Conservation (phyloP, 331 rosid genomes). For the Arachis monticola region DNA sequence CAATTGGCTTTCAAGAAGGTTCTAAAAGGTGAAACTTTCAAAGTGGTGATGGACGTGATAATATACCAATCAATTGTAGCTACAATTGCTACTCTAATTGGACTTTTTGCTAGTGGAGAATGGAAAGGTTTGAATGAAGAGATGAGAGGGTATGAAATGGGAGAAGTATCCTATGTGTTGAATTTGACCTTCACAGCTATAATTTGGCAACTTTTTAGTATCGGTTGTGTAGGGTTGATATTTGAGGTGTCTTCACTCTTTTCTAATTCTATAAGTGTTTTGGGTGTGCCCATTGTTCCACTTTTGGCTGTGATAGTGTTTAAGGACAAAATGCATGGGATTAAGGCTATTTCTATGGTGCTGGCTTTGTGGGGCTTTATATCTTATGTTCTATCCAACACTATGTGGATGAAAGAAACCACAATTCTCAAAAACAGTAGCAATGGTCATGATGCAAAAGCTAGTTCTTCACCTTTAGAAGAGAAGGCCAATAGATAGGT, state of each 20-base stretch:
- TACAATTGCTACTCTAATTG: constrained; percentile 43
- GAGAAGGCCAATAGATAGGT: constrained; percentile 8
- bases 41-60: constrained; percentile 54
- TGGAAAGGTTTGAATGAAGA: constrained; percentile 61
- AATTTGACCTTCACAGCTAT: constrained; percentile 60
- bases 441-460: neutral
- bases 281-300: constrained; percentile 73
- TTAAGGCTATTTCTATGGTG: constrained; percentile 67
- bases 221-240: constrained; percentile 69
- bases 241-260: constrained; percentile 76
- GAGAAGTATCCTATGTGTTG: constrained; percentile 58
- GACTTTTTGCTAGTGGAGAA: constrained; percentile 73
- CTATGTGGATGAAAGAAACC: constrained; percentile 49
- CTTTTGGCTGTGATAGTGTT: constrained; percentile 61
- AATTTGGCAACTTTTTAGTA: constrained; percentile 49
- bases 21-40: constrained; percentile 48
- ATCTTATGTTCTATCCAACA: constrained; percentile 75
- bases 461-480: constrained; percentile 25
- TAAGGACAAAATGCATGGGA: constrained; percentile 65
- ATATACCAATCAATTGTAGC: constrained; percentile 44
- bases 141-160: constrained; percentile 63
- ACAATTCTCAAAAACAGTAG: constrained; percentile 24
- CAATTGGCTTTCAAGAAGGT: constrained; percentile 56
- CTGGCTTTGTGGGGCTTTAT: constrained; percentile 72
- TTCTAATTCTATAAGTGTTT: constrained; percentile 58